Base-by-base conservation (phyloP, 257 asterid species). In the Nicotiana otophora region DNA sequence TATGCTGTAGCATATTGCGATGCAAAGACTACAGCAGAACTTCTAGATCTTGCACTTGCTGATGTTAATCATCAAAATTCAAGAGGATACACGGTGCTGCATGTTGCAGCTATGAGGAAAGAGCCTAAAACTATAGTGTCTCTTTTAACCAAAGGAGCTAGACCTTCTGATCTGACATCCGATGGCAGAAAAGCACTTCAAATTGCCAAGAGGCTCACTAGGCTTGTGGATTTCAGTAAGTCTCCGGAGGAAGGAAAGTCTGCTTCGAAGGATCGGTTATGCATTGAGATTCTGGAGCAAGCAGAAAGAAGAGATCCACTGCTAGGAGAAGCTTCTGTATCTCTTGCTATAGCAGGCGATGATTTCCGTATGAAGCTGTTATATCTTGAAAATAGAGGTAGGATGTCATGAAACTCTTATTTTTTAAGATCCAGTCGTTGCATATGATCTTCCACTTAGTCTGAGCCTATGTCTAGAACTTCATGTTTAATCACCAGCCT, bases 341-440 rank as follows among this genome's bases (percentile, higher is more conserved):
- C 98, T 86, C 98, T 96, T 81, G 98, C 99, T 87, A 88, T 92
- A 87, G 99, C 99, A 75, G 98, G 99, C 46, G 99, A 94, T 86
- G 98, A 89, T 88, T 86, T 94, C 86, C 97, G 98, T 33, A 86
- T 81, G 72, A 92, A 91, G 89, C 88, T 94, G 75, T 90, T 94
- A 78, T 96, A 96, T 86, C 99, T 96, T 85, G 99, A 96, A 86
- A 92, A 92, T 78, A 94, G 99, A 93, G 97, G 99, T 94, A 90
- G 82, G 17, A 55, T 55, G 61, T 77, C 82, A 30, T 81, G 61
- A 23, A 10, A 55, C 23, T 61, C 80, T 75, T 78, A 33, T 55
- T 82, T 60, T 80, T 82, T 80, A 16, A 16, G 30, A 60, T 51
- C 46, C 80, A 75, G 28, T 39, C 57, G 4, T 12, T n/a, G 15